phyloP scores from a whole-genome alignment of 768 basidiomycete species.

The Pilatotrama ljubarskyi region DNA sequence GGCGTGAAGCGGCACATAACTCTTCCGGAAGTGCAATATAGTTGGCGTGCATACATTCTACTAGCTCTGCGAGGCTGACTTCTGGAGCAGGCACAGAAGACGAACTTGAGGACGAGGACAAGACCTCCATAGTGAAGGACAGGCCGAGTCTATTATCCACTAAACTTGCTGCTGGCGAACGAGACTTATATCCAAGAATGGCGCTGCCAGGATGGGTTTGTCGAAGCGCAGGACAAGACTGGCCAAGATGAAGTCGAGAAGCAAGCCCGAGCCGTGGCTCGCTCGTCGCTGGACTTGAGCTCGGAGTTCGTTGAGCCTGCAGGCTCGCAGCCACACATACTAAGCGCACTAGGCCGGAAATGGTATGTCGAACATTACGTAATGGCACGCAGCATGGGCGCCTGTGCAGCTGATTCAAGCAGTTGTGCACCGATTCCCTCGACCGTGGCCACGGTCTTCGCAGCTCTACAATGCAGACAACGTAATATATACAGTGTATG shows the following conservation, averaged over 20 bases:
- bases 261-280: background rate
- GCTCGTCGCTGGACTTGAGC: too few relatives aligned
- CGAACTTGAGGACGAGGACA: background rate
- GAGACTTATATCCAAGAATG: background rate
- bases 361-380: background rate
- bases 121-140: slow-evolving; percentile 7
- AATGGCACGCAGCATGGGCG: background rate
- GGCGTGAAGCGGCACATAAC: slow-evolving; percentile 38
- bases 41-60: slow-evolving; percentile 1
- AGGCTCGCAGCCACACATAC: slow-evolving; percentile 4
- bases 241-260: background rate
- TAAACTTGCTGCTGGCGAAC: too few relatives aligned
- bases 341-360: background rate
- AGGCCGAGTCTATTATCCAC: too few relatives aligned
- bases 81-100: background rate
- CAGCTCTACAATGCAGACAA: too few relatives aligned
- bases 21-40: slow-evolving; percentile 24
- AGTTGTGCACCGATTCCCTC: too few relatives aligned
- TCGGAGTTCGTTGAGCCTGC: background rate
- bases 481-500: background rate
- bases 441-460: too few relatives aligned
- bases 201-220: too few relatives aligned
- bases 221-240: too few relatives aligned
- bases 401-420: too few relatives aligned
- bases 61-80: background rate